A percentile compares a stretch with the other conserved stretches of the same genome.
Conservation (phyloP, 192 early-diverging fungal genomes). For the Lobosporangium transversale region DNA sequence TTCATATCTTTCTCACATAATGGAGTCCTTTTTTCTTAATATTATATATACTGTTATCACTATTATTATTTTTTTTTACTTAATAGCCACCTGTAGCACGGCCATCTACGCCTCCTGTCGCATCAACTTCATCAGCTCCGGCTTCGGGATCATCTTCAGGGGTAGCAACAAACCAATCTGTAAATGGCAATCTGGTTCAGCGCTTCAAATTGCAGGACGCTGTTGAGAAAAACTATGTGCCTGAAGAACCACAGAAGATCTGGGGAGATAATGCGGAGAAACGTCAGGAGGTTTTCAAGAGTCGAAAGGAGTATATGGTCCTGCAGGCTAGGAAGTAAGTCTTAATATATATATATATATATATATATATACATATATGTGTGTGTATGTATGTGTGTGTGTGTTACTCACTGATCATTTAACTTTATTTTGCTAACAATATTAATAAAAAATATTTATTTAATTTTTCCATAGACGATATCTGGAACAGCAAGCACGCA, state of each 20-base stretch:
- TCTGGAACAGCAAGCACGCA: slow-evolving; percentile 42
- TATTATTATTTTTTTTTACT: slow-evolving; percentile 2
- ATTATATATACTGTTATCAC: no score
- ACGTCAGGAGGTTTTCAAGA: slow-evolving; percentile 68
- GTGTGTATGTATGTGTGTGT: no score
- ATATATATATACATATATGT: no score
- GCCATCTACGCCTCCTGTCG: slow-evolving; percentile 47
- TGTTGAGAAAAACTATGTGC: slow-evolving; percentile 35
- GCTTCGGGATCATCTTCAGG: slow-evolving; percentile 37
- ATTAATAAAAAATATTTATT: no score
- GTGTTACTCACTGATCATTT: no score
- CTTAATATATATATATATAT: background rate
- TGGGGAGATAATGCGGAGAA: slow-evolving; percentile 70
- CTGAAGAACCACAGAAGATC: slow-evolving; percentile 63
- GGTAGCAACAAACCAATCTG: slow-evolving; percentile 31
- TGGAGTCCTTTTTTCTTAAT: no score
- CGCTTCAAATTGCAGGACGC: slow-evolving; percentile 63
- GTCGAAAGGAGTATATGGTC: slow-evolving; percentile 76
- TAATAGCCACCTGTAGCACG: slow-evolving; percentile 36
- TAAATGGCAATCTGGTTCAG: slow-evolving; percentile 57
- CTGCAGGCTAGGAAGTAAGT: slow-evolving; percentile 75
- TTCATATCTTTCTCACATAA: no score
- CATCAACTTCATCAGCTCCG: slow-evolving; percentile 39
- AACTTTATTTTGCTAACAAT: no score
- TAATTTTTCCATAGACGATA: no score